Evolutionary conservation across 1,284 basidiomycete genomes (phyloP).

Genomic region (Lignosus rhinocerotis): DNA sequence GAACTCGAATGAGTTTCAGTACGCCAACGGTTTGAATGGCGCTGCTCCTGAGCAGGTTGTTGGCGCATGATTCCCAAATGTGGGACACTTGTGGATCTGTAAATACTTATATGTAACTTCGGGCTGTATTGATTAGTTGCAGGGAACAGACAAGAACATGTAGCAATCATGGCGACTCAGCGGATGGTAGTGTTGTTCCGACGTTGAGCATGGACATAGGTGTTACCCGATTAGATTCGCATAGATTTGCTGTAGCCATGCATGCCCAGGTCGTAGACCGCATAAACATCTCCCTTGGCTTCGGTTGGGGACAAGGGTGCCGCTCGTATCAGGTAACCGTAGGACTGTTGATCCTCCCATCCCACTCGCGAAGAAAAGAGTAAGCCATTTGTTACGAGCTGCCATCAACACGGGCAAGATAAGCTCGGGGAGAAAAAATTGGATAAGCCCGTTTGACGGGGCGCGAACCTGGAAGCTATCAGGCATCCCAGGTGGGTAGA

Average conservation of each 20-base stretch:
- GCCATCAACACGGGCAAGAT: slow-evolving; percentile 7
- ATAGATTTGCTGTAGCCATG: too few relatives aligned
- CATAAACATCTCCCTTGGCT: too few relatives aligned
- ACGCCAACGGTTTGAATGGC: slow-evolving; percentile 57
- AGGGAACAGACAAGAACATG: not conserved
- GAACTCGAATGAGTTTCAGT: slow-evolving; percentile 90
- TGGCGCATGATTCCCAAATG: not conserved
- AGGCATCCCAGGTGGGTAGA: too few relatives aligned
- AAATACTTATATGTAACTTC: not conserved
- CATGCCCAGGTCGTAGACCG: too few relatives aligned
- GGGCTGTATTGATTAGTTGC: slow-evolving; percentile 9
- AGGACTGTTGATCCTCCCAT: too few relatives aligned
- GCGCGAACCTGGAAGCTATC: not conserved
- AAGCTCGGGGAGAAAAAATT: slow-evolving; percentile 11
- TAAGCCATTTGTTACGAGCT: too few relatives aligned
- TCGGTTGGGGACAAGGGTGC: too few relatives aligned
- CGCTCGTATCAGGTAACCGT: too few relatives aligned
- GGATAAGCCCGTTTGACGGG: not conserved
- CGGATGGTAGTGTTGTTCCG: too few relatives aligned
- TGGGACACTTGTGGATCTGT: not conserved
- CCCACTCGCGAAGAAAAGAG: too few relatives aligned
- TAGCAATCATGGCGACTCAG: not conserved
- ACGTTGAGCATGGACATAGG: too few relatives aligned
- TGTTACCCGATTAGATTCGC: too few relatives aligned
- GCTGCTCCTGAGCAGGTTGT: slow-evolving; percentile 9